Base-by-base conservation (phyloP, 352 stramenopile genomes). In the Pythium pectinolyticum region DNA sequence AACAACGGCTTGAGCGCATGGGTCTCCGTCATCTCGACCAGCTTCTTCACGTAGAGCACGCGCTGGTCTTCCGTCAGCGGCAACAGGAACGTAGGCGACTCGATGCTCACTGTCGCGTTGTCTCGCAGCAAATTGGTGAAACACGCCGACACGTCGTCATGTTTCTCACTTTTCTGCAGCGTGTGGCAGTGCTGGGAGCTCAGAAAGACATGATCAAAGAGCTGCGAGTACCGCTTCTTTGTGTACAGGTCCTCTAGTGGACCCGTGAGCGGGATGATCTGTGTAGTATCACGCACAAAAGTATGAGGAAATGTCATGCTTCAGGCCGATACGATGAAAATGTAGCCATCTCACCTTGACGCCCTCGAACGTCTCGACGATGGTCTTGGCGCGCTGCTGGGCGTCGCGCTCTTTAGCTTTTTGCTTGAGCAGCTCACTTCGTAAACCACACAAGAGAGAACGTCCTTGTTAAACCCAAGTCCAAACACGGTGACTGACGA, bases 71-170 rank as follows among this genome's bases (percentile, higher is more conserved):
- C 80, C 25, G 79, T 84, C 5, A 94, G 57, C 7, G 85, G 82
- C 14, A 94, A 50, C 56, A 94, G 66, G 53, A 90, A 94, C 83
- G 81, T 75, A 11, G 82, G 86, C 9, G 83, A 90, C 52, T 94
- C 85, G 48, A 94, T 51, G 53, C 83, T 82, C 12, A 94, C 74
- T 12, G 49, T 58, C 0, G 85, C 80, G 15, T 65, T 50, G 19
- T 73, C 54, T 9, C 69, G 64, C 20, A 92, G 67, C 28, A 92
- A 41, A 14, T 64, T 68, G 10, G 67, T 78, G 39, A 90, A 76
- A 4, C 50, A 17, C 20, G 49, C 28, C 60, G 24, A n/a, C n/a
- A n/a, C n/a, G n/a, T n/a, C 59, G 8, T 60, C 58, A 1, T 71
- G 0, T 65, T 41, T 20, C n/a, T 20, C 3, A 2, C 49, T 47